These are phyloP conservation scores for Aureobasidium sp. DNA, from an alignment of 2,329 filamentous ascomycete species.

Conservation along the genomic window DNA sequence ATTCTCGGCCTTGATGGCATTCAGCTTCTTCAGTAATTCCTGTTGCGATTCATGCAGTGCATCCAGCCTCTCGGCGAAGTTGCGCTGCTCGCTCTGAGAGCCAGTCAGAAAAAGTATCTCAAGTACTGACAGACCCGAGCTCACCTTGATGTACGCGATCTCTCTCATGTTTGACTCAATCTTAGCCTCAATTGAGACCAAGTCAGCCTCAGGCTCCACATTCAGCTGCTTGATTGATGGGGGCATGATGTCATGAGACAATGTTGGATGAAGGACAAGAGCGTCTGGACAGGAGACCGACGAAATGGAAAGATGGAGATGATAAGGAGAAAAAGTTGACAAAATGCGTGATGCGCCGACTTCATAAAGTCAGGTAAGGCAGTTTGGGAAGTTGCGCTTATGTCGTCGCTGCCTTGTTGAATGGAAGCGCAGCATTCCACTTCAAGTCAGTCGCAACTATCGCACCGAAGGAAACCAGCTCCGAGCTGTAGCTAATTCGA, in stretches of 20 bases:
- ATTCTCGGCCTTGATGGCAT: background rate
- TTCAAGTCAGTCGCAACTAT: too few relatives aligned
- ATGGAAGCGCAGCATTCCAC: background rate
- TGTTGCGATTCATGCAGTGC: background rate
- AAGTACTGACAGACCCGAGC: background rate
- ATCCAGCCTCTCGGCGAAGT: background rate
- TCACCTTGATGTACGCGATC: background rate
- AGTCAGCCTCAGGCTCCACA: background rate
- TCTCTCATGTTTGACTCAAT: background rate
- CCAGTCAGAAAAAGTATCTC: background rate
- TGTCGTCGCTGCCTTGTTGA: background rate
- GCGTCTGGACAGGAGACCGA: background rate
- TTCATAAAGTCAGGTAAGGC: too few relatives aligned
- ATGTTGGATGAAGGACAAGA: background rate
- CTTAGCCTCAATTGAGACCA: background rate
- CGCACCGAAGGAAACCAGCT: too few relatives aligned
- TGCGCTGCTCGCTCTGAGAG: background rate
- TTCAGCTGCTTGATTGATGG: background rate
- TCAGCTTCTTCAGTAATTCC: background rate
- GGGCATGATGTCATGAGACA: background rate
- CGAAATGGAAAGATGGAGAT: background rate
- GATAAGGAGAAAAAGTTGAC: background rate
- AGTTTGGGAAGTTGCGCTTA: background rate
- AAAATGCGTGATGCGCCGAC: background rate
- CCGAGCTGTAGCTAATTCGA: too few relatives aligned